Base-by-base conservation (phyloP, 2,329 filamentous ascomycete species). In the Phialophora macrospora region DNA sequence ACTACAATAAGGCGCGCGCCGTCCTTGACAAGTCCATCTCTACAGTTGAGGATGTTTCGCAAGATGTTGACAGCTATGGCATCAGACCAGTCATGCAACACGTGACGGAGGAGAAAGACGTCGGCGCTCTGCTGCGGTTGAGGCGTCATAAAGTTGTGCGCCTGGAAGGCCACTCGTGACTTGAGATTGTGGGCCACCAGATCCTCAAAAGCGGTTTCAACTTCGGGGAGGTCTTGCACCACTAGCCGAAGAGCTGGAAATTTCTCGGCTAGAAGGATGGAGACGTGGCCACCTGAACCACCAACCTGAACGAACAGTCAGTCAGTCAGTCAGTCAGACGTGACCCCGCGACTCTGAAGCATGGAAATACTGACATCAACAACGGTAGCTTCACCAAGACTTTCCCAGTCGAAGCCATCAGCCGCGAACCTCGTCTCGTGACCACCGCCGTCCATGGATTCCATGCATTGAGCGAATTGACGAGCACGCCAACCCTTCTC, bases 381-480 rank as follows among this genome's bases (percentile, higher is more conserved):
- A 48, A 88, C 75, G 0, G 79, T 84, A 2, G 82, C 85, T 5
- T 75, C 71, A 30, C 71, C 71, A 1, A 87, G 73, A 1, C 78
- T 79, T 1, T 78, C 74, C 70, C 88, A 83, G 70, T 87, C 82
- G 70, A 84, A 87, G 51, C 81, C 82, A 44, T 84, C 75, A 1
- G 86, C 78, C 9, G 88, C 77, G 68, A 86, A 80, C 26, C 75
- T 75, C 4, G 86, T 71, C 68, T 86, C 83, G 86, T 83, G 63
- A 83, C 85, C 2, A 80, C 81, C 0, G 82, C 84, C 59, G 8
- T 44, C 55, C 55, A 57, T 57, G 87, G 75, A 59, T 80, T 84
- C 75, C 85, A 88, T 87, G 44, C 84, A 84, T 8, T 77, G 77
- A 5, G 82, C 84, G 76, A 87, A 85, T 3, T 26, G 60, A n/a